Conservation (phyloP, 768 basidiomycete species). For the Exsudoporus frostii region DNA sequence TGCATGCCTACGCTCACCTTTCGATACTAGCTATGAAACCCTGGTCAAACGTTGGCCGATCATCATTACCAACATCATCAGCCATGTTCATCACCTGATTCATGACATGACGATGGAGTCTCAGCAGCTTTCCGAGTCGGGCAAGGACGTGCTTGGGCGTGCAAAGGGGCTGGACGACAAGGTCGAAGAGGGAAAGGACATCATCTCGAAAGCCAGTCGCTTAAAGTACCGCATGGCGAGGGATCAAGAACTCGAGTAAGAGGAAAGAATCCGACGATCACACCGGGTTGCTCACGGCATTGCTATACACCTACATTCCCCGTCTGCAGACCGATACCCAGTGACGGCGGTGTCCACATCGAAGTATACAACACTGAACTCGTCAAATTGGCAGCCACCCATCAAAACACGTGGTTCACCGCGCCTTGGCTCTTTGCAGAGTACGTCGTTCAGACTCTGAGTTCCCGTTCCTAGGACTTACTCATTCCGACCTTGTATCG, state of each 20-base stretch:
- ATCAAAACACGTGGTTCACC: slow-evolving; percentile 79
- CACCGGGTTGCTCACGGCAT: not conserved
- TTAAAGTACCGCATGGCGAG: slow-evolving; percentile 89
- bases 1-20: not conserved
- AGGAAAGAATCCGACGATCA: not conserved
- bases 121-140: slow-evolving; percentile 17
- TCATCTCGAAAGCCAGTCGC: slow-evolving; percentile 71
- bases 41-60: slow-evolving; percentile 78
- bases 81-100: slow-evolving; percentile 67
- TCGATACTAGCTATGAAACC: slow-evolving; percentile 67
- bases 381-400: slow-evolving; percentile 40
- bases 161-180: slow-evolving; percentile 36
- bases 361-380: slow-evolving; percentile 80
- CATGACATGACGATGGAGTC: slow-evolving; percentile 53
- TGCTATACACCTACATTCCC: not conserved
- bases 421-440: slow-evolving; percentile 97
- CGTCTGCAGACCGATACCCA: slow-evolving; percentile 54
- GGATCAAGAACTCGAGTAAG: slow-evolving; percentile 67
- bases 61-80: slow-evolving; percentile 79
- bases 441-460: slow-evolving; percentile 41
- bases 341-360: slow-evolving; percentile 71
- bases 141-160: slow-evolving; percentile 8
- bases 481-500: not conserved
- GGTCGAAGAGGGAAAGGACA: slow-evolving; percentile 70
- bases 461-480: not conserved